These are phyloP conservation scores for Mortierella sp. DNA, from an alignment of 371 early-diverging fungal genomes.

Conservation along the genomic window DNA sequence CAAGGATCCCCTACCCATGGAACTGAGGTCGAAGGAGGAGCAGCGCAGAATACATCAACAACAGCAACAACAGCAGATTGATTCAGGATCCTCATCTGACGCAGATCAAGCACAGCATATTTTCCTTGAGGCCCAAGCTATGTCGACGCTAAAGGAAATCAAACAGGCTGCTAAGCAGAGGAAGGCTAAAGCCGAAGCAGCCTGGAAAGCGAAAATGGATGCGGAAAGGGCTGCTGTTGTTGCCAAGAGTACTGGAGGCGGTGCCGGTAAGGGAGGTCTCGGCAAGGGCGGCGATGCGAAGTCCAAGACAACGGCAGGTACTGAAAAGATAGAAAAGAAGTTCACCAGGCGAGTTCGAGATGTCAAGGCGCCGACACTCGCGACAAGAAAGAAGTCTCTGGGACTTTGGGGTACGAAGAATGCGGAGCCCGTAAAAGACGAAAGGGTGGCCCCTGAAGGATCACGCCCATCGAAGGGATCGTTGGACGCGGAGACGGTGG, in stretches of 20 bases:
- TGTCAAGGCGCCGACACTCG: background rate
- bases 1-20: conserved; percentile 18
- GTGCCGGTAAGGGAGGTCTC: background rate
- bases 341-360: no score
- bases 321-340: background rate
- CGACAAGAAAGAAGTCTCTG: background rate
- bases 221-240: conserved; percentile 30
- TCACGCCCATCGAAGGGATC: no score
- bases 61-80: background rate
- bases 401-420: background rate
- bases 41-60: conserved; percentile 14
- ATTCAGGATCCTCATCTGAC: no score
- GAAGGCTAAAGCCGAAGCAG: conserved; percentile 20
- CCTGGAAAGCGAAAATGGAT: conserved; percentile 56
- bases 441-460: no score
- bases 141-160: conserved; percentile 28
- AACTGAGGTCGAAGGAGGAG: conserved; percentile 19
- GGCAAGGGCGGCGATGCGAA: no score
- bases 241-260: background rate
- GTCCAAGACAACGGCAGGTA: background rate
- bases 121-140: conserved; percentile 42
- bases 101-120: conserved; percentile 11
- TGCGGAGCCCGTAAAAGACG: no score
- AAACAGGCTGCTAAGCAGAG: conserved; percentile 16
- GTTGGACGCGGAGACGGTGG: no score